Conservation (phyloP, 768 basidiomycete genomes). For the Clitopilus hobsonii region DNA sequence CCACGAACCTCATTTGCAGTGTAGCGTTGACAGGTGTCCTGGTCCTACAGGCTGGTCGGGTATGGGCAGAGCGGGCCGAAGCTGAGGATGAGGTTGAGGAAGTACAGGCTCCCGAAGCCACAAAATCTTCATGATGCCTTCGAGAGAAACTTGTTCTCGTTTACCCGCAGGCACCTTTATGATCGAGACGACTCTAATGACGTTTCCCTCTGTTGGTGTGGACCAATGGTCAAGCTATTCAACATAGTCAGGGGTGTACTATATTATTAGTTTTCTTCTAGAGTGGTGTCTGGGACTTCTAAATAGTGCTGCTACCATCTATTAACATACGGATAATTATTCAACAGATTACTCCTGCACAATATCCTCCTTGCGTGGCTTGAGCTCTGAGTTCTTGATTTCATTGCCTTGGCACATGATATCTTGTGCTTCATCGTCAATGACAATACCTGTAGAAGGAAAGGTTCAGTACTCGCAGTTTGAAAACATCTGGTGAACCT, state of each 20-base stretch:
- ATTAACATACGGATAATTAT: slow-evolving; percentile 7
- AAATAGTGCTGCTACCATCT: slow-evolving; percentile 2
- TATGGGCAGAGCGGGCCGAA: slow-evolving; percentile 80
- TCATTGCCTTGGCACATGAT: slow-evolving; percentile 83
- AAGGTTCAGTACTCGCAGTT: slow-evolving; percentile 4
- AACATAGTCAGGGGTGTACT: slow-evolving; percentile 5
- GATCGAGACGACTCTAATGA: neutral
- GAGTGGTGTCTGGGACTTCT: neutral
- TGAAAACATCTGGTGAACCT: slow-evolving; percentile 12
- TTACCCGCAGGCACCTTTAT: slow-evolving; percentile 3
- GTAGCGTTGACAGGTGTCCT: slow-evolving; percentile 87
- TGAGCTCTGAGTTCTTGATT: slow-evolving; percentile 56
- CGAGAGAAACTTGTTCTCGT: neutral
- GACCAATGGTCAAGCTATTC: neutral
- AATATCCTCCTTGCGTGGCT: slow-evolving; percentile 95
- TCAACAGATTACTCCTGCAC: slow-evolving; percentile 56
- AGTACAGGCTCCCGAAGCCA: slow-evolving; percentile 16
- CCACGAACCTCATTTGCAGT: slow-evolving; percentile 80
- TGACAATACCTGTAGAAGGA: slow-evolving; percentile 56
- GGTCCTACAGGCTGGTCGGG: slow-evolving; percentile 76
- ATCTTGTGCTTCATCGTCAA: slow-evolving; percentile 81
- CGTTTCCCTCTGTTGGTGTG: neutral
- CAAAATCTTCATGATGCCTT: slow-evolving; percentile 20
- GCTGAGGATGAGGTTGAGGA: slow-evolving; percentile 46
- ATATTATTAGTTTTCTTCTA: slow-evolving; percentile 4